A percentile compares a stretch with the other conserved stretches of the same genome.
phyloP scores from a whole-genome alignment of 371 early-diverging fungal genomes.

The Mortierella sp. region DNA sequence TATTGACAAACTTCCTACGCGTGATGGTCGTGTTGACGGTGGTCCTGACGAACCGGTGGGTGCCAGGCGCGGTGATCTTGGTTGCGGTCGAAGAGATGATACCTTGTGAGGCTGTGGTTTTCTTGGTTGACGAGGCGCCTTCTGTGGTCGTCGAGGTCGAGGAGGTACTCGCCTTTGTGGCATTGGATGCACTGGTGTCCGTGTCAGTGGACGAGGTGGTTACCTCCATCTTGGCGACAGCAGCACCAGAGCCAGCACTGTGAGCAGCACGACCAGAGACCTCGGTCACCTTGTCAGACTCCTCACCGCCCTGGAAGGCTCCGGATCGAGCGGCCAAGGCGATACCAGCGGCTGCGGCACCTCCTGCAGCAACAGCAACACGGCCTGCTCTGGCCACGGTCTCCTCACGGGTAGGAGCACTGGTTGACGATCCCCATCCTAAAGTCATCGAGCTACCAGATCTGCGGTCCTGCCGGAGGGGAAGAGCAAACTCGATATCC shows the following conservation, averaged over 20 bases:
- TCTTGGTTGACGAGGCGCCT: not conserved
- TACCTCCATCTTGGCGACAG: not conserved
- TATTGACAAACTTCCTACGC: conserved; percentile 35
- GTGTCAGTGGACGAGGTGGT: not conserved
- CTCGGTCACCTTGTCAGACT: not conserved
- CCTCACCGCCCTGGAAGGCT: not conserved
- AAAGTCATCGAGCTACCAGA: not conserved
- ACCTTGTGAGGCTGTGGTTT: not conserved
- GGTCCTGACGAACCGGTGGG: conserved; percentile 40
- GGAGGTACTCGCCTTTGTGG: not conserved
- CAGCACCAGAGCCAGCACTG: conserved; percentile 8
- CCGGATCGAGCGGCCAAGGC: not conserved
- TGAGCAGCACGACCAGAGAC: not conserved
- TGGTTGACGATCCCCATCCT: conserved; percentile 8
- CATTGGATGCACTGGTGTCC: not conserved
- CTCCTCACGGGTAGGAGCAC: not conserved
- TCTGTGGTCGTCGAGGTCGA: not conserved
- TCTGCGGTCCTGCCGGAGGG: conserved; percentile 45
- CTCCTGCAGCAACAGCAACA: not conserved
- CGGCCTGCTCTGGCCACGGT: conserved; percentile 8
- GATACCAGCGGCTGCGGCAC: not conserved
- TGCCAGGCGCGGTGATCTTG: conserved; percentile 40
- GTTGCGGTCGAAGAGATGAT: conserved; percentile 6
- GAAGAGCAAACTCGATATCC: conserved; percentile 46
- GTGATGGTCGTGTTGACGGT: conserved; percentile 51